Evolutionary conservation across 371 early-diverging fungal species (phyloP), one percentile per base, ranked within the genome.

Genomic region (Zychaea mexicana): DNA sequence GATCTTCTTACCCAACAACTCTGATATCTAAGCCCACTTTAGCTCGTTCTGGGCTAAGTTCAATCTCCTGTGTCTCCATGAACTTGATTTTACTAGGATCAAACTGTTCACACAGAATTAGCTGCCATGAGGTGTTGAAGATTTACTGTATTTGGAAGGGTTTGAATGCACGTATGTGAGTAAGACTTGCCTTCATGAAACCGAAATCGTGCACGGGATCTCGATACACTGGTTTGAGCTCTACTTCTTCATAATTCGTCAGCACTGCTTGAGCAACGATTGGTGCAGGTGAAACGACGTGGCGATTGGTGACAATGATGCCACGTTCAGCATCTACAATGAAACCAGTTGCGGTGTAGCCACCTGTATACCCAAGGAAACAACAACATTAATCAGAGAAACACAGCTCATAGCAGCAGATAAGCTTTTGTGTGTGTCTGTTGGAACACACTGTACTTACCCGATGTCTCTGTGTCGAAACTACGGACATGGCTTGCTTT

Each of bases 121-220:
- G 12, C 12, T 12, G 33, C 12, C 33, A 33, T 33, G 5, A 8
- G 12, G 33, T 33, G 5, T 33, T 33, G 33, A 12, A 33, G n/a
- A n/a, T n/a, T n/a, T n/a, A n/a, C n/a, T n/a, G n/a, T n/a, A n/a
- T n/a, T n/a, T n/a, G n/a, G n/a, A n/a, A n/a, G n/a, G n/a, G n/a
- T n/a, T n/a, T n/a, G n/a, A n/a, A n/a, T n/a, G n/a, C n/a, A n/a
- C n/a, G 33, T 33, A 33, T 33, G 12, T 33, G 33, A 33, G 33
- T 21, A 46, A n/a, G 5, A 61, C 31, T 52, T 57, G 62, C 72
- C 66, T 87, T 82, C 73, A 96, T 86, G 64, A 96, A 89, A 1
- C 94, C 95, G 86, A 95, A 96, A 72, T 96, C 96, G 69, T 96
- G 96, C 17, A 95, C 78, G 32, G 92, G 94, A 67, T 91, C 90